Percentiles rank a stretch among this genome's conserved stretches.
Conservation (phyloP, 1,284 basidiomycete species). For the Rugosomyces carneus region DNA sequence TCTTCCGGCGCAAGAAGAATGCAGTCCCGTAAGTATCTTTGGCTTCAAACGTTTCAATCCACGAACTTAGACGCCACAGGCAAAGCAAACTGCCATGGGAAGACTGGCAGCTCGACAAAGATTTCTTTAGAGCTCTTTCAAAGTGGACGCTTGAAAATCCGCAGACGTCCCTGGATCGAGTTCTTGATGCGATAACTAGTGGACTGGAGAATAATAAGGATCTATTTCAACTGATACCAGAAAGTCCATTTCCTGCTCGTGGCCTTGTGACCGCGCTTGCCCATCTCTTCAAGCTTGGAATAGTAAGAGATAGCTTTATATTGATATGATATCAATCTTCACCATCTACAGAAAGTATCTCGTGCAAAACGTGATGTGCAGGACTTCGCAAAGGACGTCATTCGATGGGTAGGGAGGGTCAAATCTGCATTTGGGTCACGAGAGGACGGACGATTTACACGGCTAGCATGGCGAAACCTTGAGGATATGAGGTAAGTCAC, state of each 20-base stretch:
- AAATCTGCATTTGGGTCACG: constrained; percentile 8
- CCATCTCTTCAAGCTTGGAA: constrained; percentile 13
- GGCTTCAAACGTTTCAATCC: no score
- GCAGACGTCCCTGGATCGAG: constrained; percentile 9
- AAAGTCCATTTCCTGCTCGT: constrained; percentile 14
- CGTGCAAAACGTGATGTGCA: neutral
- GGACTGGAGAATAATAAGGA: constrained; percentile 6
- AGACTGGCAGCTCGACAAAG: constrained; percentile 11
- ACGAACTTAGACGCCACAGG: neutral
- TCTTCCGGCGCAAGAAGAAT: neutral
- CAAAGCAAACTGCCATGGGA: constrained; percentile 5
- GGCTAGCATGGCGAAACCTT: constrained; percentile 12
- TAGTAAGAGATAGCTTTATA: constrained; percentile 2
- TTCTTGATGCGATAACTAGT: constrained; percentile 6
- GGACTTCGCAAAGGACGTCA: neutral
- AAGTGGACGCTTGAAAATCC: constrained; percentile 9
- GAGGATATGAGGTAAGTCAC: neutral
- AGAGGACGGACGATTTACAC: constrained; percentile 3
- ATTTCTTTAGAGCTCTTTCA: constrained; percentile 11
- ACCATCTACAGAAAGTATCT: constrained; percentile 2
- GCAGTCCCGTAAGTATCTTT: neutral
- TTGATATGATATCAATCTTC: neutral
- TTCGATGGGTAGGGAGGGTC: constrained; percentile 10
- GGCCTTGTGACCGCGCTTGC: constrained; percentile 10
- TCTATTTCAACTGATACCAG: constrained; percentile 11